These are phyloP conservation scores for Exserohilum rostratum DNA, from an alignment of 2,329 filamentous ascomycete species.

Conservation along the genomic window DNA sequence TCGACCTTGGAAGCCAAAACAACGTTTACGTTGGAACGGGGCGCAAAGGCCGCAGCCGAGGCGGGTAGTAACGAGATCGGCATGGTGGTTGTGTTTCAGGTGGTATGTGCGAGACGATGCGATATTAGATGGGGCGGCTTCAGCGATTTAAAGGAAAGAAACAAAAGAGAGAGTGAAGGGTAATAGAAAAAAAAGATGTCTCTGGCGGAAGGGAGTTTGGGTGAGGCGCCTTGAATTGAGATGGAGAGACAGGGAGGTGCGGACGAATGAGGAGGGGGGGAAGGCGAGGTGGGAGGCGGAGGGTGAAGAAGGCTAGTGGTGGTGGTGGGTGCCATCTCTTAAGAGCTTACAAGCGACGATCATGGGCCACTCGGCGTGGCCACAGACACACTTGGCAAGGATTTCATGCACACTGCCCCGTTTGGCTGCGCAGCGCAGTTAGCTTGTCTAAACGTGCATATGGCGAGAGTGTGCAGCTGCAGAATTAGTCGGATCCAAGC, in stretches of 20 bases:
- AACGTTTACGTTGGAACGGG: constrained; percentile 90
- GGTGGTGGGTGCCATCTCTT: constrained; percentile 47
- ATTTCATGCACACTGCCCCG: constrained; percentile 49
- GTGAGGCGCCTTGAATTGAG: constrained; percentile 44
- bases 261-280: constrained; percentile 50
- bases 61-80: constrained; percentile 91
- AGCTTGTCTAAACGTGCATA: constrained; percentile 48
- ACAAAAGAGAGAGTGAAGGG: constrained; percentile 38
- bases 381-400: constrained; percentile 40
- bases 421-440: constrained; percentile 46
- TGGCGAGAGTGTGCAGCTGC: constrained; percentile 44
- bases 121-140: constrained; percentile 48
- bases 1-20: constrained; percentile 91
- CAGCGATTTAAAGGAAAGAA: constrained; percentile 39
- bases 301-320: constrained; percentile 48
- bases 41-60: constrained; percentile 94
- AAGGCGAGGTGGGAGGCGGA: constrained; percentile 52
- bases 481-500: constrained; percentile 47
- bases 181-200: constrained; percentile 38
- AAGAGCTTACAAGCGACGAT: constrained; percentile 46
- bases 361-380: constrained; percentile 43
- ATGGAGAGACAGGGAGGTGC: constrained; percentile 45
- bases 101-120: constrained; percentile 38
- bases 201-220: constrained; percentile 45
- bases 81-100: constrained; percentile 61